Percentiles rank a stretch among this genome's conserved stretches.
These are phyloP conservation scores for Debaryomyces fabryi DNA, from an alignment of 1,139 yeast species.

Conservation along the genomic window DNA sequence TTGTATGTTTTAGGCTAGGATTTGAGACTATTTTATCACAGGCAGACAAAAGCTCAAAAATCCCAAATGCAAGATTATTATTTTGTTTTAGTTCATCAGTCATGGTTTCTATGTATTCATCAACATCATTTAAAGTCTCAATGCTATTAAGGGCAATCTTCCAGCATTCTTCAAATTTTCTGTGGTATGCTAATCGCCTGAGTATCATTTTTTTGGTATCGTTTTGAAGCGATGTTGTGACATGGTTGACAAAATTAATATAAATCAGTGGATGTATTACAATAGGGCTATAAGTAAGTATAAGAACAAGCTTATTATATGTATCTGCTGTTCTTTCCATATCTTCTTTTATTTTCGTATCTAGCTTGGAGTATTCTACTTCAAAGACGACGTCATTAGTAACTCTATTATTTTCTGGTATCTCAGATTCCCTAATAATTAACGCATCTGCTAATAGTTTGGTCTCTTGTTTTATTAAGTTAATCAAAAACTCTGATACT, in stretches of 20 bases:
- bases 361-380: slow-evolving; percentile 7
- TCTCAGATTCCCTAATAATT: slow-evolving; percentile 6
- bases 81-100: slow-evolving; percentile 20
- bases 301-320: slow-evolving; percentile 30
- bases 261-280: slow-evolving; percentile 35
- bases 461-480: slow-evolving; percentile 22
- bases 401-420: background rate
- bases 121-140: slow-evolving; percentile 39
- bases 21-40: slow-evolving; percentile 17
- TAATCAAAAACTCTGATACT: slow-evolving; percentile 11
- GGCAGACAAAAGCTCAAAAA: slow-evolving; percentile 24
- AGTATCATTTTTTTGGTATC: slow-evolving; percentile 25
- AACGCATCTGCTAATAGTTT: slow-evolving; percentile 15
- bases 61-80: slow-evolving; percentile 28
- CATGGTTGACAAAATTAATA: slow-evolving; percentile 22
- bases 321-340: slow-evolving; percentile 28
- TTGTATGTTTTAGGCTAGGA: slow-evolving; percentile 20
- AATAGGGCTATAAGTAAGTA: slow-evolving; percentile 38
- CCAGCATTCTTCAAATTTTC: slow-evolving; percentile 37
- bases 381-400: slow-evolving; percentile 7
- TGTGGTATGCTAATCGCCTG: slow-evolving; percentile 34
- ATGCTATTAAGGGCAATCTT: slow-evolving; percentile 26
- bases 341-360: slow-evolving; percentile 17
- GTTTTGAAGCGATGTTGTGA: slow-evolving; percentile 24
- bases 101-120: slow-evolving; percentile 36